A percentile compares a stretch with the other conserved stretches of the same genome.
Evolutionary conservation across 78 protist genomes (phyloP).

Genomic region (Carpediemonas membranifera): DNA sequence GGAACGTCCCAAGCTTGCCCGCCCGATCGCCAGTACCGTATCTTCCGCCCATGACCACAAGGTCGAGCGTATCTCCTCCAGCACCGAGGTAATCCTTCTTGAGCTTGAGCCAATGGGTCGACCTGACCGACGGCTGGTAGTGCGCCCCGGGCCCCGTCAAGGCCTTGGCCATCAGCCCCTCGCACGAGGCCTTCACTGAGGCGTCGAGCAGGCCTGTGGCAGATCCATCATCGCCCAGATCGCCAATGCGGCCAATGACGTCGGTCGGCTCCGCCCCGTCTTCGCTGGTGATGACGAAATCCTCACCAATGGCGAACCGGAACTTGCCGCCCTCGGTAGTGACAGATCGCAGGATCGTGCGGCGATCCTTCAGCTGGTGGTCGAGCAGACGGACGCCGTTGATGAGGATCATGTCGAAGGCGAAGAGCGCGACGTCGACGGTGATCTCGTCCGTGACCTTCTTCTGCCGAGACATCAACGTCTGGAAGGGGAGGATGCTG

Average conservation of each 20-base stretch:
- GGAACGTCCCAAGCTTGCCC: no score
- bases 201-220: no score
- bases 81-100: slow-evolving; percentile 91
- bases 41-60: no score
- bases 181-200: slow-evolving; percentile 68
- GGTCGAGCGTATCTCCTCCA: no score
- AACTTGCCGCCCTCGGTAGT: neutral
- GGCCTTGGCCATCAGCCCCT: slow-evolving; percentile 79
- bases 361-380: slow-evolving; percentile 15
- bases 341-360: slow-evolving; percentile 16
- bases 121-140: slow-evolving; percentile 69
- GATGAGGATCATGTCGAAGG: slow-evolving; percentile 12
- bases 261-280: no score
- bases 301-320: neutral
- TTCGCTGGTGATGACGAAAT: neutral
- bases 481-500: slow-evolving; percentile 8
- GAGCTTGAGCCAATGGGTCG: slow-evolving; percentile 50
- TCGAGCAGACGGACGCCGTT: neutral
- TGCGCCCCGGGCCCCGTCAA: slow-evolving; percentile 63
- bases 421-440: neutral
- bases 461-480: slow-evolving; percentile 3
- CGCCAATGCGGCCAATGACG: neutral
- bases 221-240: neutral
- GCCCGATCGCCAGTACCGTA: no score
- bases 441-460: neutral